Evolutionary conservation across 2,329 filamentous ascomycete genomes (phyloP).

Genomic region (Aurifilum marmelostoma): DNA sequence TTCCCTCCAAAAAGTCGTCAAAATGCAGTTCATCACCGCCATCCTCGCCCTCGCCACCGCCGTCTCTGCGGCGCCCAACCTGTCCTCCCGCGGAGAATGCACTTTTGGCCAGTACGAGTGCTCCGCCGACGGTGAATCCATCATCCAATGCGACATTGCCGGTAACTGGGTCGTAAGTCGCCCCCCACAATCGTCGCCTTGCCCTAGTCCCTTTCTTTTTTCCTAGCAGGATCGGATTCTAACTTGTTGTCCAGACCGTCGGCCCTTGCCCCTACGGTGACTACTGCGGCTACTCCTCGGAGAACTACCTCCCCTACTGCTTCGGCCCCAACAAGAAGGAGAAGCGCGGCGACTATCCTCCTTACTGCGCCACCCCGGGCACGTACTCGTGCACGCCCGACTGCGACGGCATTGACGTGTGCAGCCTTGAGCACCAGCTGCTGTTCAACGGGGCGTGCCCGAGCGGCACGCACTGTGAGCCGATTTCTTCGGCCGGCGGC

Average conservation of each 20-base stretch:
- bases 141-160: slow-evolving; percentile 27
- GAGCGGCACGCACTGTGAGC: slow-evolving; percentile 23
- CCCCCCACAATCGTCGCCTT: no score
- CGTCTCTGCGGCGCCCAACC: slow-evolving; percentile 25
- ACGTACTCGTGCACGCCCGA: slow-evolving; percentile 25
- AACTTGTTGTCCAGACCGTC: slow-evolving; percentile 14
- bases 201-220: neutral
- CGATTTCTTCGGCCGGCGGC: slow-evolving; percentile 7
- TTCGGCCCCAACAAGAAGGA: slow-evolving; percentile 17
- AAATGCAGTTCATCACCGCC: slow-evolving; percentile 29
- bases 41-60: slow-evolving; percentile 28
- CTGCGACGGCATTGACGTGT: slow-evolving; percentile 25
- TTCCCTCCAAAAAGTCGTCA: neutral
- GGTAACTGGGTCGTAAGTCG: slow-evolving; percentile 24
- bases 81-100: slow-evolving; percentile 17
- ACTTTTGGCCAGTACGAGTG: slow-evolving; percentile 29
- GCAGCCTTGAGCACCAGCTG: slow-evolving; percentile 28
- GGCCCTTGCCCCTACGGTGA: slow-evolving; percentile 23
- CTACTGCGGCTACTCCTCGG: slow-evolving; percentile 25
- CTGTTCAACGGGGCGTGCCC: slow-evolving; percentile 29
- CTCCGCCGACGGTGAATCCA: slow-evolving; percentile 19
- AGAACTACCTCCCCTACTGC: slow-evolving; percentile 27
- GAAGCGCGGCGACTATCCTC: slow-evolving; percentile 5
- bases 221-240: neutral
- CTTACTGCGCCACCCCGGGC: slow-evolving; percentile 22